phyloP scores from a whole-genome alignment of 176 grass and related monocot genomes.

The Musa schizocarpa region DNA sequence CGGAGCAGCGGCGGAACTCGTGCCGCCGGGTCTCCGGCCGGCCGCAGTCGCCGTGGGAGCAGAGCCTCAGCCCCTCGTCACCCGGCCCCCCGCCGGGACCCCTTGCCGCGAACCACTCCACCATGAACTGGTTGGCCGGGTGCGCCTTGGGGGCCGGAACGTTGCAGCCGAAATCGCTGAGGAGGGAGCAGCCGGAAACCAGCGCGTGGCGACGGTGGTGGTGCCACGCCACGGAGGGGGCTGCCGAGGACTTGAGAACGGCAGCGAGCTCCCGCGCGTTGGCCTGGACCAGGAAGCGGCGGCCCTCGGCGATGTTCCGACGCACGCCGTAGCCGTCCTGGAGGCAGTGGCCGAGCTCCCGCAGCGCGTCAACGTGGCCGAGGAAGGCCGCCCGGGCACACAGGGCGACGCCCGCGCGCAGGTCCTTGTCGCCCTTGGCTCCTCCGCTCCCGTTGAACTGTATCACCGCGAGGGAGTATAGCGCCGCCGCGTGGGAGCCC shows the following conservation, averaged over 20 bases:
- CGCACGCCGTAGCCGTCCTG: slow-evolving; percentile 55
- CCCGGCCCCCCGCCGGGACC: too few species aligned
- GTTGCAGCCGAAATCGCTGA: slow-evolving; percentile 21
- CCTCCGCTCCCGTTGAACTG: slow-evolving; percentile 70
- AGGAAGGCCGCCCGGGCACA: slow-evolving; percentile 45
- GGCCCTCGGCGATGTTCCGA: slow-evolving; percentile 25
- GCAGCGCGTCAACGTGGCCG: slow-evolving; percentile 45
- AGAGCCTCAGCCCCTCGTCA: slow-evolving; percentile 14
- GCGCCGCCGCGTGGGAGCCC: slow-evolving; percentile 31
- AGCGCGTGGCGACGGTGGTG: background rate
- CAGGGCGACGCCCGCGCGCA: slow-evolving; percentile 34
- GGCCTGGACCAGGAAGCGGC: slow-evolving; percentile 45
- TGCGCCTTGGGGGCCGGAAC: slow-evolving; percentile 9
- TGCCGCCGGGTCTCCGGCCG: slow-evolving; percentile 42
- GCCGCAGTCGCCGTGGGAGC: slow-evolving; percentile 39
- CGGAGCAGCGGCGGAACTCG: slow-evolving; percentile 61
- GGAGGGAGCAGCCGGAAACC: slow-evolving; percentile 2
- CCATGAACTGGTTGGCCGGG: slow-evolving; percentile 46
- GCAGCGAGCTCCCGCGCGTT: slow-evolving; percentile 30
- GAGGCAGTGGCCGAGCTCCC: slow-evolving; percentile 68
- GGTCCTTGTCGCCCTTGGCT: slow-evolving; percentile 35
- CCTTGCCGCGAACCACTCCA: slow-evolving; percentile 39
- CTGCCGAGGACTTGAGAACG: background rate
- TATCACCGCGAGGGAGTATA: slow-evolving; percentile 55
- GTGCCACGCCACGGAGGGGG: too few species aligned